phyloP scores from a whole-genome alignment of 2,329 filamentous ascomycete species.

The Stagonosporopsis chrysanthemi region DNA sequence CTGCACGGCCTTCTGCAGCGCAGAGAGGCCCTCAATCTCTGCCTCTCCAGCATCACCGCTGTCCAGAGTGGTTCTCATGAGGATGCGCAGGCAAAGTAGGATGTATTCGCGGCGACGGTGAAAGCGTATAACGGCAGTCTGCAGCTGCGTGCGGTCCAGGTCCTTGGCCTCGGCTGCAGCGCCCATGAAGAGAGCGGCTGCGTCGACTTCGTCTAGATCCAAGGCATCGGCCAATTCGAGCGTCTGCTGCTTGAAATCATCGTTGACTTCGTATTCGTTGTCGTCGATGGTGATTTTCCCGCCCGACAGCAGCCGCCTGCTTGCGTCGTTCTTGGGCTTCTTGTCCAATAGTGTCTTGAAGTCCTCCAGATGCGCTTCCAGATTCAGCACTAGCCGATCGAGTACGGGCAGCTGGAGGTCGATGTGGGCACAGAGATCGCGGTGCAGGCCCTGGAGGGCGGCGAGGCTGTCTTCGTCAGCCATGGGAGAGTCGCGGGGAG shows the following conservation, averaged over 20 bases:
- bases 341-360: constrained; percentile 79
- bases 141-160: constrained; percentile 75
- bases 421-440: constrained; percentile 79
- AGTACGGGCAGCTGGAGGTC: constrained; percentile 74
- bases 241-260: constrained; percentile 83
- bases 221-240: constrained; percentile 86
- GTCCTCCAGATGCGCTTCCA: constrained; percentile 71
- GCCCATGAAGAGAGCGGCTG: constrained; percentile 77
- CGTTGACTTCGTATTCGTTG: constrained; percentile 80
- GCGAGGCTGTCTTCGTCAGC: constrained; percentile 76
- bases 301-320: constrained; percentile 62
- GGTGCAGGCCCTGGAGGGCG: constrained; percentile 82
- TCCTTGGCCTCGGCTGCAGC: constrained; percentile 73
- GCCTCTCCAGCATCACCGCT: constrained; percentile 32
- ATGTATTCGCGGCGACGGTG: constrained; percentile 85
- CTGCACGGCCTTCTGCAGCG: constrained; percentile 39
- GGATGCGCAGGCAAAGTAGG: constrained; percentile 81
- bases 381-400: constrained; percentile 70
- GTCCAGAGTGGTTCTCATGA: constrained; percentile 72
- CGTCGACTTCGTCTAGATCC: constrained; percentile 87
- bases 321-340: constrained; percentile 74
- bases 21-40: constrained; percentile 32
- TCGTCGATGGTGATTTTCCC: constrained; percentile 78
- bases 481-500: constrained; percentile 59
- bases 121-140: constrained; percentile 84